phyloP scores from a whole-genome alignment of 2,329 filamentous ascomycete genomes.

The Zasmidium citrigriseum region DNA sequence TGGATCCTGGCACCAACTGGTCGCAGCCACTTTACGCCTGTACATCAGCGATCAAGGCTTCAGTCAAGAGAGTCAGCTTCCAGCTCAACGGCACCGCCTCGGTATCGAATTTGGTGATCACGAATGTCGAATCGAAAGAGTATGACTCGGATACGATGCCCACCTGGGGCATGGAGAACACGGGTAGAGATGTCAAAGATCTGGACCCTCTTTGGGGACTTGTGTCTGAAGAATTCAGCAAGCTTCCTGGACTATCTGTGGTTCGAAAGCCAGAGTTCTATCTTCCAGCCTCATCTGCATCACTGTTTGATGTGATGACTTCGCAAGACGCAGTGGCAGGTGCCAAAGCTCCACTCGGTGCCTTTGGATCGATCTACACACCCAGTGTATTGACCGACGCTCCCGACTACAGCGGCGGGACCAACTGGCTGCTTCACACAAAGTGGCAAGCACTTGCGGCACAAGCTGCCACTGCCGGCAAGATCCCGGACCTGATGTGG shows the following conservation, averaged over 20 bases:
- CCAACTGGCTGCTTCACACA: slow-evolving; percentile 9
- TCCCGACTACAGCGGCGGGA: slow-evolving; percentile 9
- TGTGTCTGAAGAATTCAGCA: not conserved
- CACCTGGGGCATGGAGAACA: slow-evolving; percentile 9
- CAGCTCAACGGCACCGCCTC: slow-evolving; percentile 17
- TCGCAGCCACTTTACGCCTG: slow-evolving; percentile 11
- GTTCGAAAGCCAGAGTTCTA: not conserved
- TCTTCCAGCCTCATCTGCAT: slow-evolving; percentile 4
- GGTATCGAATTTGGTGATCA: slow-evolving; percentile 13
- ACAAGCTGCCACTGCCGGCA: slow-evolving; percentile 1
- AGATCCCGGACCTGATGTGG: slow-evolving; percentile 11
- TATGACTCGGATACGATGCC: slow-evolving; percentile 6
- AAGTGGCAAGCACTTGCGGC: slow-evolving; percentile 8
- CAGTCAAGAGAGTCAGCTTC: slow-evolving; percentile 11
- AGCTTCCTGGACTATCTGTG: not conserved
- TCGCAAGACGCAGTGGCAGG: slow-evolving; percentile 7
- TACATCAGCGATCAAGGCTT: slow-evolving; percentile 5
- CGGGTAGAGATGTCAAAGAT: not conserved
- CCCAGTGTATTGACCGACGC: too few relatives aligned
- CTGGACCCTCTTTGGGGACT: slow-evolving; percentile 10
- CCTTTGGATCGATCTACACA: not conserved
- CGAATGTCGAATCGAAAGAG: not conserved
- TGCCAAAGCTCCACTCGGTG: slow-evolving; percentile 3
- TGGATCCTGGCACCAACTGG: slow-evolving; percentile 6
- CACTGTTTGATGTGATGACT: not conserved